Evolutionary conservation across 768 basidiomycete genomes (phyloP), one percentile per base, ranked within the genome.

Genomic region (Coprinopsis strossmayeri): DNA sequence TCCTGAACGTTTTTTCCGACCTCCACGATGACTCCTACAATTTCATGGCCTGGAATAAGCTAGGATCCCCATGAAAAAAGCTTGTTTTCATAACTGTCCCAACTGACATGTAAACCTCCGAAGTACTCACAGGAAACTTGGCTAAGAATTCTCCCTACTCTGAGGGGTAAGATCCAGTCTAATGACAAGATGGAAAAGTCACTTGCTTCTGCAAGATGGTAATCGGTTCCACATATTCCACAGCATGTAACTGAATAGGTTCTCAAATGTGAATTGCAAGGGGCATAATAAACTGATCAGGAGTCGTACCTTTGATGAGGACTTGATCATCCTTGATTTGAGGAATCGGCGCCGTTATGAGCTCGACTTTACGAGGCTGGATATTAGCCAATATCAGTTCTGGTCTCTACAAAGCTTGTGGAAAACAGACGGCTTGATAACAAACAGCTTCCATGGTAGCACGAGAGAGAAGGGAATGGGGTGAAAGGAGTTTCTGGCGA

Each of bases 1-100:
- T 77, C 87, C 53, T 78, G 78, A 40, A 93, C 91, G 51, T 88
- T 78, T 69, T 83, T 85, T 20, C 91, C 91, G 57, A 87, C 70
- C 53, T 82, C 79, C 23, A 84, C 79, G 46, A 91, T 69, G 7
- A 66, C 68, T 3, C 91, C 91, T 28, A 95, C 81, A 2, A 68
- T 63, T 59, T 74, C 72, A 51, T 73, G 72, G 20, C 70, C 69
- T 40, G 70, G 71, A n/a, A 73, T 65, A 35, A 73, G 65, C 71
- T 73, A 45, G 10, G 32, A 24, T n/a, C n/a, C n/a, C n/a, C n/a
- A n/a, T n/a, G n/a, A n/a, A n/a, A n/a, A n/a, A n/a, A n/a, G n/a
- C n/a, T n/a, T n/a, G n/a, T n/a, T n/a, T n/a, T n/a, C n/a, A n/a
- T n/a, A n/a, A n/a, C n/a, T n/a, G n/a, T n/a, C n/a, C n/a, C n/a